phyloP scores from a whole-genome alignment of 2,329 filamentous ascomycete genomes.

The Fusarium sp. region DNA sequence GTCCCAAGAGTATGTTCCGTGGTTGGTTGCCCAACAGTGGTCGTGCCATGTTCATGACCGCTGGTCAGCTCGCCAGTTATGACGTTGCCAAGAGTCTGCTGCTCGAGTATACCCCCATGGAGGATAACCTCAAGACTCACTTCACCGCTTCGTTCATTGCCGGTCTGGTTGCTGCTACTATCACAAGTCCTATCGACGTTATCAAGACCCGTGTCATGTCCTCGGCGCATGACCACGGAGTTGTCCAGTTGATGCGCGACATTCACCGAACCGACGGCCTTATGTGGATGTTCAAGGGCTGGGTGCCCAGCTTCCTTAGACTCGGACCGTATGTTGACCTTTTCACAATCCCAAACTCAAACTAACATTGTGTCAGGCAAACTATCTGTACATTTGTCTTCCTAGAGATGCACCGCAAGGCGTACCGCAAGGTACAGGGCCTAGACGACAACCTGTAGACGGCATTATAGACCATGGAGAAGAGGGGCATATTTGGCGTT shows the following conservation, averaged over 20 bases:
- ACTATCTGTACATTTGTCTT: constrained; percentile 90
- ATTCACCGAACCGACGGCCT: constrained; percentile 79
- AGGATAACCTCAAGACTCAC: constrained; percentile 79
- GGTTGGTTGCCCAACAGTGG: constrained; percentile 87
- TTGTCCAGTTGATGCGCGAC: constrained; percentile 71
- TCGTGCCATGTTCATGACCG: constrained; percentile 88
- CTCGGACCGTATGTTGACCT: constrained; percentile 68
- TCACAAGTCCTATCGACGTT: constrained; percentile 88
- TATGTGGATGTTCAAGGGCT: constrained; percentile 89
- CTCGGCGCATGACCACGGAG: constrained; percentile 61
- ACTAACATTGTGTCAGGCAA: constrained; percentile 63
- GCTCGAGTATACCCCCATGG: constrained; percentile 73
- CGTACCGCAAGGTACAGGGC: constrained; percentile 70
- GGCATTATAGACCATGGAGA: constrained; percentile 35
- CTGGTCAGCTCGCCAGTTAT: constrained; percentile 85
- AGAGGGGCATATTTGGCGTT: constrained; percentile 43
- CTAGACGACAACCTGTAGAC: constrained; percentile 47
- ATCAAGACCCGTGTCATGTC: constrained; percentile 92
- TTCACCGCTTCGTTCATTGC: constrained; percentile 82
- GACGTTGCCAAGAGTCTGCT: constrained; percentile 82
- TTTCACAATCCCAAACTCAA: neutral
- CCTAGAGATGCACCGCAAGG: constrained; percentile 85
- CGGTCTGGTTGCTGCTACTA: constrained; percentile 84
- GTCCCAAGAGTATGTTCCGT: constrained; percentile 79
- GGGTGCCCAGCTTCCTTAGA: constrained; percentile 80